Percentiles rank a stretch among this genome's conserved stretches.
phyloP scores from a whole-genome alignment of 371 early-diverging fungal genomes.

The Saksenaea oblongispora region DNA sequence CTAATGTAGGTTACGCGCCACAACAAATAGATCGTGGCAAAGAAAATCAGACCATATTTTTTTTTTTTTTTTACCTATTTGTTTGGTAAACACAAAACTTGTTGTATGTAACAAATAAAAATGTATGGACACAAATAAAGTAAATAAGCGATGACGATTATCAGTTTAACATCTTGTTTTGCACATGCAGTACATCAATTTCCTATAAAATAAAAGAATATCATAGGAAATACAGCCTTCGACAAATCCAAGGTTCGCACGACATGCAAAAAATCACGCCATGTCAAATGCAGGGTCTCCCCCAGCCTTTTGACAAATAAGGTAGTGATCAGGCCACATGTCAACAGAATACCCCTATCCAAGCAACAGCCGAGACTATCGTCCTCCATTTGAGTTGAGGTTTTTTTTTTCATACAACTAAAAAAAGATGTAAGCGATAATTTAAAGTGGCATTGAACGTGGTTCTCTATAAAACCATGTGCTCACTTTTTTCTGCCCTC shows the following conservation, averaged over 20 bases:
- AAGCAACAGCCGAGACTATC: neutral
- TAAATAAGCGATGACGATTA: too few relatives aligned
- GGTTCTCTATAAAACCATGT: too few relatives aligned
- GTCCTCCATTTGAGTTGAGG: neutral
- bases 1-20: neutral
- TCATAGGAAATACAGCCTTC: neutral
- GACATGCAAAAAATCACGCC: neutral
- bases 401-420: neutral
- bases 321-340: constrained; percentile 2
- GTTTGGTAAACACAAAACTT: neutral
- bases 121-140: neutral
- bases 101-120: neutral
- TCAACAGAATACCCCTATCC: neutral
- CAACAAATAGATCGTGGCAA: neutral
- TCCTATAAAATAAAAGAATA: neutral
- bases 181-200: neutral
- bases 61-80: too few relatives aligned
- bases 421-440: too few relatives aligned
- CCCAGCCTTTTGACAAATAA: neutral
- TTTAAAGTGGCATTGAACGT: too few relatives aligned
- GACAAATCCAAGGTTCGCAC: neutral
- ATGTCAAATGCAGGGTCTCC: neutral
- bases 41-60: constrained; percentile 2
- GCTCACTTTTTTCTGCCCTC: neutral
- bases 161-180: too few relatives aligned